Conservation (phyloP, 306 rosid species). For the Nissolia schottii region DNA sequence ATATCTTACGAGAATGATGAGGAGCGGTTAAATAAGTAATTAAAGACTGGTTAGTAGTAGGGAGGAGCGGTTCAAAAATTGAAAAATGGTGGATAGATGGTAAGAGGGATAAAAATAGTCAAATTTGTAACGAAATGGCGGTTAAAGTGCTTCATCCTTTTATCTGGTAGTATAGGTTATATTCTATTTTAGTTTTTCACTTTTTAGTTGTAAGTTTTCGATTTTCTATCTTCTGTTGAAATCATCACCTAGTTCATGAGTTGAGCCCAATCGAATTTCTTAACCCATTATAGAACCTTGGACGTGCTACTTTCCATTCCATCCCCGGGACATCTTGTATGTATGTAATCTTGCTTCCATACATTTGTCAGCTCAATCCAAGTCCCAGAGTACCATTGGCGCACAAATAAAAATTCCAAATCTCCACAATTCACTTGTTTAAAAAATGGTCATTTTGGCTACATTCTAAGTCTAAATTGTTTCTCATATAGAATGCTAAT, state of each 20-base stretch:
- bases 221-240: not conserved
- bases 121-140: no score
- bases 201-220: not conserved
- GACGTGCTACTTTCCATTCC: not conserved
- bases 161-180: no score
- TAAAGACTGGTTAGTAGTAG: no score
- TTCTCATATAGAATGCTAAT: slow-evolving; percentile 52
- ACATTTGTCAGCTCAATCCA: not conserved
- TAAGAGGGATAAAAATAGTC: no score
- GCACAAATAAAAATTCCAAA: slow-evolving; percentile 24
- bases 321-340: not conserved
- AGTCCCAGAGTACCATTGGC: slow-evolving; percentile 8
- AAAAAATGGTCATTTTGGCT: slow-evolving; percentile 9
- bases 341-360: slow-evolving; percentile 4
- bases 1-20: no score
- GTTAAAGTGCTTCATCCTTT: no score
- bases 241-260: not conserved
- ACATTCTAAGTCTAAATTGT: slow-evolving; percentile 17
- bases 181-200: not conserved
- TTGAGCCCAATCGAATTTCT: not conserved
- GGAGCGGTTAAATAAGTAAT: no score
- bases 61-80: no score
- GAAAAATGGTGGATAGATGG: no score
- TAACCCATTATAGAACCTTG: not conserved
- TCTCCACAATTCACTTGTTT: slow-evolving; percentile 16